Evolutionary conservation across 2,329 filamentous ascomycete genomes (phyloP).

Genomic region (Claviceps pusilla): DNA sequence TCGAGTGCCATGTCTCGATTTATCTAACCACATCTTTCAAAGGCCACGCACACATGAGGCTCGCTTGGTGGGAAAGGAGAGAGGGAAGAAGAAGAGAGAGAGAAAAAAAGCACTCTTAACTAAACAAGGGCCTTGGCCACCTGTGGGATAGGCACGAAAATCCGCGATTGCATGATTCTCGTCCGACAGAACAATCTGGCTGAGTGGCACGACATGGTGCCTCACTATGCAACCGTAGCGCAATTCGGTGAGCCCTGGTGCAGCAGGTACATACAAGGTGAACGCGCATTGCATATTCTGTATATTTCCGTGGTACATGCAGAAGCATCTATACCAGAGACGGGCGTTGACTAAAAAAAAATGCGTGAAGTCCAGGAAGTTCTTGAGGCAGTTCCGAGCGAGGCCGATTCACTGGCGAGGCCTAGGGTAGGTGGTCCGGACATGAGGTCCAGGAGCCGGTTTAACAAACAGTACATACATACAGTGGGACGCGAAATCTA

Average conservation of each 20-base stretch:
- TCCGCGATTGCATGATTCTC: conserved; percentile 1
- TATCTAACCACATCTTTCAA: too few species aligned
- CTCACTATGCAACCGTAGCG: background rate
- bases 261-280: background rate
- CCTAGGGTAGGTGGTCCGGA: too few species aligned
- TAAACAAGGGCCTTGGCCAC: background rate
- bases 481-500: too few species aligned
- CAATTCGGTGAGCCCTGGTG: conserved; percentile 1
- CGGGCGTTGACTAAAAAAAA: too few species aligned
- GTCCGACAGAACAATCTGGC: conserved; percentile 3
- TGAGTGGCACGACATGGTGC: conserved; percentile 1
- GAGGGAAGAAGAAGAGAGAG: background rate
- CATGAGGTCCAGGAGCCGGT: too few species aligned
- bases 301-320: background rate
- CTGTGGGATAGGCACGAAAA: background rate
- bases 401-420: too few species aligned
- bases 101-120: too few species aligned
- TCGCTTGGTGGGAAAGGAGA: background rate
- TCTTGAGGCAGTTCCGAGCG: too few species aligned
- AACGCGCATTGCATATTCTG: background rate
- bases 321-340: too few species aligned
- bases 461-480: too few species aligned
- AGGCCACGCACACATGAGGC: background rate
- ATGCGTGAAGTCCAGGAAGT: too few species aligned
- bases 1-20: background rate